Conservation (phyloP, 2,329 filamentous ascomycete genomes). For the Dactylonectria macrodidyma region DNA sequence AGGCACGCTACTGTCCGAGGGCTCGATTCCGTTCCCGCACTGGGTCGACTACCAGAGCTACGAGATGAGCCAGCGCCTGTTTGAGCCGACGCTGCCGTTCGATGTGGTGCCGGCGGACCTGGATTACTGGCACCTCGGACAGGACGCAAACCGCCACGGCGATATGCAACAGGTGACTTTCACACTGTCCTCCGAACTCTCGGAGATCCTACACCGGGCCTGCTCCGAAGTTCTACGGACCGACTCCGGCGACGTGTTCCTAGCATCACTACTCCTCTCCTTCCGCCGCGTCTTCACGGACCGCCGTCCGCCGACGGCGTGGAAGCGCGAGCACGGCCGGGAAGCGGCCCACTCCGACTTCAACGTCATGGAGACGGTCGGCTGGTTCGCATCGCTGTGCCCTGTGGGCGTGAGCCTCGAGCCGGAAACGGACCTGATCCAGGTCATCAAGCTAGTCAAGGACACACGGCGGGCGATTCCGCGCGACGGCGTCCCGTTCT, state of each 20-base stretch:
- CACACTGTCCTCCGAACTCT: constrained; percentile 58
- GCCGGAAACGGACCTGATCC: constrained; percentile 63
- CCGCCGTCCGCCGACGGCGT: constrained; percentile 65
- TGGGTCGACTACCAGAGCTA: constrained; percentile 65
- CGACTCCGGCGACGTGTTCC: constrained; percentile 67
- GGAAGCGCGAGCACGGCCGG: constrained; percentile 68
- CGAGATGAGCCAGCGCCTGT: constrained; percentile 51
- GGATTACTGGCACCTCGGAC: constrained; percentile 64
- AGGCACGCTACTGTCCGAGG: constrained; percentile 60
- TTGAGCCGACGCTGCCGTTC: constrained; percentile 56
- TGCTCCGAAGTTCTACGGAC: constrained; percentile 65
- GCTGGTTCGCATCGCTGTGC: constrained; percentile 72
- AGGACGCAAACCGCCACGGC: constrained; percentile 61
- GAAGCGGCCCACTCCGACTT: constrained; percentile 60
- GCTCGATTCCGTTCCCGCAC: constrained; percentile 63
- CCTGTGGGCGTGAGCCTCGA: constrained; percentile 63
- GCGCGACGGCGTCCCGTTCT: constrained; percentile 64
- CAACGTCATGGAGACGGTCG: constrained; percentile 70
- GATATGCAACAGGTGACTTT: constrained; percentile 61
- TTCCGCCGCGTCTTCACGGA: constrained; percentile 71
- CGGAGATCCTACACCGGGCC: constrained; percentile 58
- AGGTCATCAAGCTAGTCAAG: constrained; percentile 68
- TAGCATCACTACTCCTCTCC: constrained; percentile 68
- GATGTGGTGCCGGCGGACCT: constrained; percentile 57
- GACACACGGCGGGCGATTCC: constrained; percentile 63